phyloP scores from a whole-genome alignment of 345 rosid genomes.

The Eucalyptus pumila region DNA sequence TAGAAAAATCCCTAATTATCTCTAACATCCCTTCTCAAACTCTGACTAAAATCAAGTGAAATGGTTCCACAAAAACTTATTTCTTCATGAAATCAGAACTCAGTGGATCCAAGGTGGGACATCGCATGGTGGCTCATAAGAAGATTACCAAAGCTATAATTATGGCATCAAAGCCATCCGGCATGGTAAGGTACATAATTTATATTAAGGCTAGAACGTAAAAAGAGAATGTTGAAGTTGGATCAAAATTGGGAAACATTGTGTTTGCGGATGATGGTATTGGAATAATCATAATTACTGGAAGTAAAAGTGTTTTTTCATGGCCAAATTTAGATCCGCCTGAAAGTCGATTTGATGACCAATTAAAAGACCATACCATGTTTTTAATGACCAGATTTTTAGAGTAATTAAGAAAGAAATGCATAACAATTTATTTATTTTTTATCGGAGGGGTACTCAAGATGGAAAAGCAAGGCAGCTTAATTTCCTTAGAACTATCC shows the following conservation, averaged over 20 bases:
- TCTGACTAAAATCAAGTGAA: too few species aligned
- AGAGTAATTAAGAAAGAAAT: neutral
- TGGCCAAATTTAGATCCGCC: neutral
- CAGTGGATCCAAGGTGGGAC: too few species aligned
- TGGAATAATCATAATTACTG: slow-evolving; percentile 63
- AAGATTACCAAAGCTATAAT: slow-evolving; percentile 48
- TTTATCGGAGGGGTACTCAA: neutral
- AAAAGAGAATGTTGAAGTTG: slow-evolving; percentile 53
- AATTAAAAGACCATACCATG: neutral
- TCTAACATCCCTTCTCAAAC: too few species aligned
- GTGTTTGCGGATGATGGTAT: neutral
- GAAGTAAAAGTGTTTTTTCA: slow-evolving; percentile 56
- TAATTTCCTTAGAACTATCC: neutral
- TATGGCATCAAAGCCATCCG: slow-evolving; percentile 36
- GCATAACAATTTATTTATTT: too few species aligned
- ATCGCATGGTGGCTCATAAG: neutral
- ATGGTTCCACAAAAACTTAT: too few species aligned
- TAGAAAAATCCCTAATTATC: too few species aligned
- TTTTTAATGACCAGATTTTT: neutral
- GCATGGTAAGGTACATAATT: slow-evolving; percentile 55
- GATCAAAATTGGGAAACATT: slow-evolving; percentile 27
- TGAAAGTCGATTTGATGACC: neutral
- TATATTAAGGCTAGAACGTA: slow-evolving; percentile 59
- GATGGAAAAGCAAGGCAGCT: neutral
- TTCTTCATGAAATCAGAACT: too few species aligned